Percentiles rank a stretch among this genome's conserved stretches.
Conservation (phyloP, 2,329 filamentous ascomycete genomes). For the Colletotrichum lupini region DNA sequence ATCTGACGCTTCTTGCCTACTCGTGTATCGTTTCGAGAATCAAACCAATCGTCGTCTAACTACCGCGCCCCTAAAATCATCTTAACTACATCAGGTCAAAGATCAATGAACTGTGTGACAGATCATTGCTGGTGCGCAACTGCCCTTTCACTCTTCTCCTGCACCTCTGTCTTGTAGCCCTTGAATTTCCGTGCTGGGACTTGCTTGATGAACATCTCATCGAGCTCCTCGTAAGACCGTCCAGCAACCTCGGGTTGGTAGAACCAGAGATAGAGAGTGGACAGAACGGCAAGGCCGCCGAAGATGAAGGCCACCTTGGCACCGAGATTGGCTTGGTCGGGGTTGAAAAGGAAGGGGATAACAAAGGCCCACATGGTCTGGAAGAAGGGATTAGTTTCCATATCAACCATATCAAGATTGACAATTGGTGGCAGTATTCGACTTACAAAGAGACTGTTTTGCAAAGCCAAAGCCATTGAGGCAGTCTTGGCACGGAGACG, state of each 20-base stretch:
- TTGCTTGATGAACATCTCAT: constrained; percentile 39
- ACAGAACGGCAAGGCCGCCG: constrained; percentile 43
- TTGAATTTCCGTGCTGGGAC: constrained; percentile 41
- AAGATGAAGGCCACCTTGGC: constrained; percentile 55
- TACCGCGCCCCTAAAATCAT: neutral
- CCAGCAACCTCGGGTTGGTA: constrained; percentile 48
- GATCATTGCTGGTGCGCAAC: neutral
- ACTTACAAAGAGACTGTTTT: constrained; percentile 45
- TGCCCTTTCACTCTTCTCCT: constrained; percentile 12
- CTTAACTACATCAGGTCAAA: neutral
- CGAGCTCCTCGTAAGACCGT: constrained; percentile 39
- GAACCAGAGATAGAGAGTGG: constrained; percentile 44
- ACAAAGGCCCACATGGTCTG: constrained; percentile 37
- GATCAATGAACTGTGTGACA: neutral
- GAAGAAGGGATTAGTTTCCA: neutral
- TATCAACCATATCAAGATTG: no score
- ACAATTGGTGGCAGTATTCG: no score
- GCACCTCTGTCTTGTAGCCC: constrained; percentile 18
- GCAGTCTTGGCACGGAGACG: constrained; percentile 52
- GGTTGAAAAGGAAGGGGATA: constrained; percentile 44
- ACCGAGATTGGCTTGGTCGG: constrained; percentile 47
- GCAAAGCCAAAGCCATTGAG: constrained; percentile 48
- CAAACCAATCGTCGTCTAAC: neutral
- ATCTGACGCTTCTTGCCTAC: neutral
- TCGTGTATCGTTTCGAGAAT: neutral